Evolutionary conservation across 2,329 filamentous ascomycete species (phyloP).

Genomic region (Aspergillus jensenii): DNA sequence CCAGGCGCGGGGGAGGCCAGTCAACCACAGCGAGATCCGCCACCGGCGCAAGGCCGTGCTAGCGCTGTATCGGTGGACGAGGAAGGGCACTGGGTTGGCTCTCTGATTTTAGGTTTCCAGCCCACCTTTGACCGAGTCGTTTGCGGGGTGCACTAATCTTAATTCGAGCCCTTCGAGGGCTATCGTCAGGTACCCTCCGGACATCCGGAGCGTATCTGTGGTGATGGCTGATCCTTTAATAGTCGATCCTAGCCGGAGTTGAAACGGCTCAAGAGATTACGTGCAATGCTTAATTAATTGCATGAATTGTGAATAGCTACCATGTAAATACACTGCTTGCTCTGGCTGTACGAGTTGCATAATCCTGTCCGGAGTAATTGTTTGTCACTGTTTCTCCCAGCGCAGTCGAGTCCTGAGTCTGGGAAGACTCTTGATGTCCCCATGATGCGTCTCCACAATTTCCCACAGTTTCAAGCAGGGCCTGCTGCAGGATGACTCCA

Average conservation of each 20-base stretch:
- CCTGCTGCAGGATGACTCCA: neutral
- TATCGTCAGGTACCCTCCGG: neutral
- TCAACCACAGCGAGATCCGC: conserved; percentile 83
- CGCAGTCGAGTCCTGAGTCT: neutral
- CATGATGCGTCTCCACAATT: neutral
- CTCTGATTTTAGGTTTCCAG: conserved; percentile 18
- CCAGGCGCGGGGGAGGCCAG: conserved; percentile 79
- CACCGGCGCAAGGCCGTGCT: conserved; percentile 80
- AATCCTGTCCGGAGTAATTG: neutral
- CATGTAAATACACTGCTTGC: neutral
- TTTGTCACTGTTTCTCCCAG: neutral
- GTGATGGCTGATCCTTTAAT: neutral
- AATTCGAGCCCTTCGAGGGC: neutral
- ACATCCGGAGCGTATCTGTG: neutral
- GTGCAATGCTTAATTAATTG: neutral
- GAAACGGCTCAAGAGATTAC: neutral
- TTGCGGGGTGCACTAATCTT: conserved; percentile 7
- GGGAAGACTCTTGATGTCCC: neutral
- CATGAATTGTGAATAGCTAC: neutral
- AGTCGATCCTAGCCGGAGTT: conserved; percentile 1
- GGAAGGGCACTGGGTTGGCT: conserved; percentile 84
- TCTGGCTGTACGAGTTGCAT: neutral
- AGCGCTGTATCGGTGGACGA: conserved; percentile 85
- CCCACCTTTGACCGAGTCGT: neutral
- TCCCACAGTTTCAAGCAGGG: neutral